These are phyloP conservation scores for Acer saccharum DNA, from an alignment of 345 rosid species.

Conservation along the genomic window DNA sequence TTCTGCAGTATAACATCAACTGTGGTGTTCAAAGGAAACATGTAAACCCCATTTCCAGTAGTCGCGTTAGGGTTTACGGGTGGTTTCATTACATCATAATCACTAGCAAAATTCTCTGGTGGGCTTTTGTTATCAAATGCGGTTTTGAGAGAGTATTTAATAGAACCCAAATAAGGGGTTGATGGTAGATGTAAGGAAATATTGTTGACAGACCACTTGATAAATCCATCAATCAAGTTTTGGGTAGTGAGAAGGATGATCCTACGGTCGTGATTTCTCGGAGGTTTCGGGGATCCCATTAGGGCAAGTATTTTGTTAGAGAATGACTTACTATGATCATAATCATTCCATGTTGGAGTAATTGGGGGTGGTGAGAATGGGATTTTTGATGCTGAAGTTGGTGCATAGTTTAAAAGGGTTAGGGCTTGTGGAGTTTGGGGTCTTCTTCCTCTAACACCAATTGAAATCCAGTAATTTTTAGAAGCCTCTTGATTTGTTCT, in stretches of 20 bases:
- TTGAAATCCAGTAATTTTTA: conserved; percentile 57
- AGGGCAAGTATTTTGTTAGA: conserved; percentile 37
- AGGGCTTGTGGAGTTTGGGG: conserved; percentile 62
- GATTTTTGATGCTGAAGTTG: conserved; percentile 34
- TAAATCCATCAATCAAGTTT: conserved; percentile 47
- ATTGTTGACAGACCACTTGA: conserved; percentile 76
- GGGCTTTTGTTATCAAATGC: conserved; percentile 46
- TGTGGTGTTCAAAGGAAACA: conserved; percentile 40
- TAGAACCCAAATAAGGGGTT: conserved; percentile 80
- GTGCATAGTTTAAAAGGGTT: conserved; percentile 53
- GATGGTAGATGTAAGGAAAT: conserved; percentile 55
- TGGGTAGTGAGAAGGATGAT: conserved; percentile 75
- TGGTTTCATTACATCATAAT: conserved; percentile 57
- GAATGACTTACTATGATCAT: conserved; percentile 47
- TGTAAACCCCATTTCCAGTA: conserved; percentile 53
- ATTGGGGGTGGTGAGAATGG: conserved; percentile 54
- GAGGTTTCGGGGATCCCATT: conserved; percentile 50
- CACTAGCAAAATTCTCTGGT: conserved; percentile 38
- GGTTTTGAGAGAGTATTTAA: conserved; percentile 41
- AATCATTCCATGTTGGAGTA: conserved; percentile 69
- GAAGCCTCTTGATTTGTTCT: conserved; percentile 57
- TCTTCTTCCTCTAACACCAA: conserved; percentile 61
- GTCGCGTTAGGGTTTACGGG: conserved; percentile 52
- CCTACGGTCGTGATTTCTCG: conserved; percentile 30
- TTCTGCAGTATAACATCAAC: conserved; percentile 81